Percentiles rank a stretch among this genome's conserved stretches.
These are phyloP conservation scores for Thermochaetoides thermophila DNA, from an alignment of 495 filamentous ascomycete species.

Conservation along the genomic window DNA sequence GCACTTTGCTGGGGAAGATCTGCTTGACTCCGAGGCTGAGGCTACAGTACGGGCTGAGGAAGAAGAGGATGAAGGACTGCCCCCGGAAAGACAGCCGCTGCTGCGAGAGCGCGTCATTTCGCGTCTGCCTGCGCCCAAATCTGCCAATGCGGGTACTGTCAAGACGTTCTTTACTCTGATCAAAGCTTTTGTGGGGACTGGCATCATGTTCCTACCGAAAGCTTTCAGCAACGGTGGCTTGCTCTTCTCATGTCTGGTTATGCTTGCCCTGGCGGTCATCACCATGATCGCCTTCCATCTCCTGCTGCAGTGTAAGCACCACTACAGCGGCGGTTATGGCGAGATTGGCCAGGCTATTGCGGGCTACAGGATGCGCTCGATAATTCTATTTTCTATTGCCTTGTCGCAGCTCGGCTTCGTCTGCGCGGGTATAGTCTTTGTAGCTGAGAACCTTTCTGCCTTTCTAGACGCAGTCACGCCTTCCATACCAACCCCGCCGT, in stretches of 20 bases:
- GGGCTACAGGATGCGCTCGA: conserved; percentile 32
- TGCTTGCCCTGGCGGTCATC: conserved; percentile 38
- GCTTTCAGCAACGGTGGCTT: conserved; percentile 54
- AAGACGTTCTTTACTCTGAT: conserved; percentile 55
- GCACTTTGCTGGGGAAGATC: conserved; percentile 56
- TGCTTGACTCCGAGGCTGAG: conserved; percentile 50
- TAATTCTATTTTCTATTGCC: conserved; percentile 45
- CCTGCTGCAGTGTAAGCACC: conserved; percentile 39
- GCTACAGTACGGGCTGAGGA: conserved; percentile 29
- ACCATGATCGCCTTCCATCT: conserved; percentile 48
- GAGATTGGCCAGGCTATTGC: conserved; percentile 43
- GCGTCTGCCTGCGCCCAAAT: conserved; percentile 17
- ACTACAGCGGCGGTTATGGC: conserved; percentile 44
- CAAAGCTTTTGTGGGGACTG: conserved; percentile 52
- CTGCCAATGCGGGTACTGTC: conserved; percentile 41
- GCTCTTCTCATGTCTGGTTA: conserved; percentile 47
- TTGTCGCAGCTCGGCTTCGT: conserved; percentile 56
- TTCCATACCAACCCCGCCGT: conserved; percentile 18
- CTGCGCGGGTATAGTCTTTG: conserved; percentile 49
- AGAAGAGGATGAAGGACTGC: conserved; percentile 25
- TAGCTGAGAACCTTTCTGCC: conserved; percentile 44
- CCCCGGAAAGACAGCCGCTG: conserved; percentile 34
- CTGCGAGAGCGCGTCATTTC: conserved; percentile 35
- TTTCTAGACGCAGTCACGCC: conserved; percentile 40
- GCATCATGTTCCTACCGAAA: conserved; percentile 55